Percentiles rank a stretch among this genome's conserved stretches.
These are phyloP conservation scores for Spinellus fusiger DNA, from an alignment of 192 early-diverging fungal genomes.

Conservation along the genomic window DNA sequence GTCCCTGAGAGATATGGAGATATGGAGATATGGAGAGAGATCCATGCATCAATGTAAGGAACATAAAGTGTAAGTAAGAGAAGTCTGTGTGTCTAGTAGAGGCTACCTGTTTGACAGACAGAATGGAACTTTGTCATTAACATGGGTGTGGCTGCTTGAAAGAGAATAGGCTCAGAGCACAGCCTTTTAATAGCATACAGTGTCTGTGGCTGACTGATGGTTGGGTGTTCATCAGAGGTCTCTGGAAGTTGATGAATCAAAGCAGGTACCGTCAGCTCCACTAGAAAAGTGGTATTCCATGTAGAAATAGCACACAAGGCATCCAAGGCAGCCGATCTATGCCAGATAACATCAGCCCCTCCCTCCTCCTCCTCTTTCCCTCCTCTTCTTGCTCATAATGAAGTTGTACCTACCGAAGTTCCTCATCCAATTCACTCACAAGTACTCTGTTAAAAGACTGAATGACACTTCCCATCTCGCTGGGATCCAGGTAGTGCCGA, in stretches of 20 bases:
- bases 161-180: constrained; percentile 39
- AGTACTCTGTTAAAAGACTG: constrained; percentile 47
- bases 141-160: constrained; percentile 32
- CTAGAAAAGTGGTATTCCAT: constrained; percentile 38
- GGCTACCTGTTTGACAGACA: constrained; percentile 15
- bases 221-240: constrained; percentile 26
- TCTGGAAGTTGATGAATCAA: constrained; percentile 50
- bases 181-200: constrained; percentile 42
- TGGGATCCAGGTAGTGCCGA: constrained; percentile 44
- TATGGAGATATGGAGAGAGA: neutral
- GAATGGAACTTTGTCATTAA: constrained; percentile 48
- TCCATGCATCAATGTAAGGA: too few species aligned
- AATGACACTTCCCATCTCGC: constrained; percentile 52
- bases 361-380: too few species aligned
- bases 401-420: constrained; percentile 33
- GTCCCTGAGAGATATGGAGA: neutral
- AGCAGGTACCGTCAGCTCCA: constrained; percentile 45
- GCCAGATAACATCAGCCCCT: too few species aligned
- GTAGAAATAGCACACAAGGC: constrained; percentile 38
- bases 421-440: constrained; percentile 41
- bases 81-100: too few species aligned
- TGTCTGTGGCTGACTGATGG: constrained; percentile 29
- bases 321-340: constrained; percentile 43
- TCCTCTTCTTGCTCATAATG: constrained; percentile 1
- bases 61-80: too few species aligned